A percentile compares a stretch with the other conserved stretches of the same genome.
These are phyloP conservation scores for Phytophthora idaei DNA, from an alignment of 352 stramenopile genomes.

Conservation along the genomic window DNA sequence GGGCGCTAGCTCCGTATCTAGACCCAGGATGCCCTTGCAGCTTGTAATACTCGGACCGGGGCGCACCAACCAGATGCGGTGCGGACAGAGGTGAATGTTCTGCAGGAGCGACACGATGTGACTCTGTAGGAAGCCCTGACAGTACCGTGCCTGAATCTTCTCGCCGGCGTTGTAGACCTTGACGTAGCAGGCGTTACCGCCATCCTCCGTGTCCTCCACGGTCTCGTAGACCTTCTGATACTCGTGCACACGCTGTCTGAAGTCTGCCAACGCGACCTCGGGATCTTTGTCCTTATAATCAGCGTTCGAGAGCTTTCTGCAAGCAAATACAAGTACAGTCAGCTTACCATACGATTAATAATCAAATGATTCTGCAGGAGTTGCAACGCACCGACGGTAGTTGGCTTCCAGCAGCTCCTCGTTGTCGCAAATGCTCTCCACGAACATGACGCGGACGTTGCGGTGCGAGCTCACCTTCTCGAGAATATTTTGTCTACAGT, in stretches of 20 bases:
- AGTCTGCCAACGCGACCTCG: slow-evolving; percentile 89
- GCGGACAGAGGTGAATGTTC: slow-evolving; percentile 93
- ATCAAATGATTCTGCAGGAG: slow-evolving; percentile 8
- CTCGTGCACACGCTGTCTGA: slow-evolving; percentile 87
- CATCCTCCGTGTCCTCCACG: slow-evolving; percentile 86
- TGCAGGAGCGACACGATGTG: slow-evolving; percentile 88
- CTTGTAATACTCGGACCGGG: slow-evolving; percentile 84
- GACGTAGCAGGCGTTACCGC: slow-evolving; percentile 88
- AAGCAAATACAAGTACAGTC: slow-evolving; percentile 19
- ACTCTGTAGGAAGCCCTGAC: slow-evolving; percentile 86
- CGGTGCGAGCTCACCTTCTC: slow-evolving; percentile 62
- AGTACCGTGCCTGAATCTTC: slow-evolving; percentile 90
- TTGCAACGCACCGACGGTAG: slow-evolving; percentile 72
- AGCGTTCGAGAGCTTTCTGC: slow-evolving; percentile 81
- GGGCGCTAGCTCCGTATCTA: slow-evolving; percentile 84
- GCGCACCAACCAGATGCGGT: slow-evolving; percentile 91
- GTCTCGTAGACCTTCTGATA: slow-evolving; percentile 95
- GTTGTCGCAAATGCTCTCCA: slow-evolving; percentile 96
- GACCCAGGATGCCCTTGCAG: slow-evolving; percentile 75
- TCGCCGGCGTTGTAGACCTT: slow-evolving; percentile 94
- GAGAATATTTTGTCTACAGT: slow-evolving; percentile 57
- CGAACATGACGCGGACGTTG: slow-evolving; percentile 92
- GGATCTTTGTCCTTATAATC: slow-evolving; percentile 90
- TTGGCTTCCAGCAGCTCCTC: slow-evolving; percentile 92
- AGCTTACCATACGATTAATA: slow-evolving; percentile 24